Evolutionary conservation across 495 filamentous ascomycete species (phyloP).

Genomic region (Bathelium albidoporum): DNA sequence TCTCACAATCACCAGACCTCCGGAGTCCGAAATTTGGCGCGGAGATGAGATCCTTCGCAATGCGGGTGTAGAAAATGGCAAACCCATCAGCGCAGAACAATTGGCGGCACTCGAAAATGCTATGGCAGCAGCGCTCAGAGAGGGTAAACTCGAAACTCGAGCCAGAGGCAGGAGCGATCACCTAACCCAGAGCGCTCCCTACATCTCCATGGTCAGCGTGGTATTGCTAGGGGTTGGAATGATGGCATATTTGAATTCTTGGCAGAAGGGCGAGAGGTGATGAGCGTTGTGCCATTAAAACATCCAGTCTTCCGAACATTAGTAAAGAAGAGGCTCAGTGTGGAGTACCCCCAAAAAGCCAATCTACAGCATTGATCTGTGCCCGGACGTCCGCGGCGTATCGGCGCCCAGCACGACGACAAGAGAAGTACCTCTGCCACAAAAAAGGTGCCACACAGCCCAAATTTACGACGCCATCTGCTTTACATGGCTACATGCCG

Average conservation of each 20-base stretch:
- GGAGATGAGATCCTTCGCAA: constrained; percentile 19
- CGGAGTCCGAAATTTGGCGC: constrained; percentile 8
- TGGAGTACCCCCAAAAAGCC: not conserved
- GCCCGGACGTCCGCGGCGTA: not conserved
- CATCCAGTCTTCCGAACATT: not conserved
- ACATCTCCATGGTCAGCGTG: constrained; percentile 78
- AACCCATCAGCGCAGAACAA: constrained; percentile 27
- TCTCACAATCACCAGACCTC: not conserved
- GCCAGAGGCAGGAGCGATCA: constrained; percentile 16
- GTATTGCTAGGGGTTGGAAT: constrained; percentile 80
- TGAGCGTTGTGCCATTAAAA: not conserved
- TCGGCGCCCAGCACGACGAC: not conserved
- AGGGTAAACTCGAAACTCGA: constrained; percentile 9
- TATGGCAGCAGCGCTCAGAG: constrained; percentile 6
- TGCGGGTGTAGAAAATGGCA: constrained; percentile 24
- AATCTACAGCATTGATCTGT: not conserved
- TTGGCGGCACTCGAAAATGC: constrained; percentile 31
- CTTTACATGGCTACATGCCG: not conserved
- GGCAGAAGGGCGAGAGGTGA: constrained; percentile 60
- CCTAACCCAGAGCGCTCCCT: constrained; percentile 64
- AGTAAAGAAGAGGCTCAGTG: not conserved
- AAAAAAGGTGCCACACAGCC: too few relatives aligned
- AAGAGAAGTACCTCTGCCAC: not conserved
- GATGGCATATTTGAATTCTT: constrained; percentile 92
- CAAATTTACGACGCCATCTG: not conserved